Percentiles rank a stretch among this genome's conserved stretches.
Conservation (phyloP, 208 protist species). For the Sergeia podlipaevii region DNA sequence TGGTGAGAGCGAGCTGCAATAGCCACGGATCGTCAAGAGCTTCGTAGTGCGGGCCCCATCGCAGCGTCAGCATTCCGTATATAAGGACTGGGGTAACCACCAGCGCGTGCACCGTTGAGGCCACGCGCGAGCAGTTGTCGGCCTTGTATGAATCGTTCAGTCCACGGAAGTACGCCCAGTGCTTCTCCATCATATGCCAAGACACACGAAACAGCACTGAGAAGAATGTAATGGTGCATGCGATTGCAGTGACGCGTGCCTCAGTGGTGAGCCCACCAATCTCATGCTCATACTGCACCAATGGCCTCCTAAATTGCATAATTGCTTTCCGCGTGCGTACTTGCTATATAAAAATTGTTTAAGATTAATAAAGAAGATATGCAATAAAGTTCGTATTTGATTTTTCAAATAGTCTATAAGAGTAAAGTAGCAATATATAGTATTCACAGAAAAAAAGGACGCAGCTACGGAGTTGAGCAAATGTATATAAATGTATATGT, state of each 20-base stretch:
- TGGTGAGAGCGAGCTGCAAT: constrained; percentile 23
- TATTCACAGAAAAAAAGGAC: constrained; percentile 7
- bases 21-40: constrained; percentile 21
- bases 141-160: constrained; percentile 14
- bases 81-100: constrained; percentile 33
- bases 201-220: constrained; percentile 13
- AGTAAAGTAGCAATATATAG: too few relatives aligned
- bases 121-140: constrained; percentile 37
- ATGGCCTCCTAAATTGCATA: too few relatives aligned
- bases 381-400: too few relatives aligned
- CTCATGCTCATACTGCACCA: too few relatives aligned
- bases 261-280: constrained; percentile 6
- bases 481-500: too few relatives aligned
- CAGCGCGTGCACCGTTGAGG: constrained; percentile 32
- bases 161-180: constrained; percentile 25
- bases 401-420: too few relatives aligned
- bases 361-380: too few relatives aligned
- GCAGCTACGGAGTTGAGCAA: not conserved
- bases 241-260: constrained; percentile 4
- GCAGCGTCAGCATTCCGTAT: constrained; percentile 25
- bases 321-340: too few relatives aligned
- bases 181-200: constrained; percentile 21
- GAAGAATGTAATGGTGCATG: constrained; percentile 26
- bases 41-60: constrained; percentile 30
- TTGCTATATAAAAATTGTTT: too few relatives aligned